A percentile compares a stretch with the other conserved stretches of the same genome.
Evolutionary conservation across 805 yeast species (phyloP).

Genomic region (Lipomyces sp.): DNA sequence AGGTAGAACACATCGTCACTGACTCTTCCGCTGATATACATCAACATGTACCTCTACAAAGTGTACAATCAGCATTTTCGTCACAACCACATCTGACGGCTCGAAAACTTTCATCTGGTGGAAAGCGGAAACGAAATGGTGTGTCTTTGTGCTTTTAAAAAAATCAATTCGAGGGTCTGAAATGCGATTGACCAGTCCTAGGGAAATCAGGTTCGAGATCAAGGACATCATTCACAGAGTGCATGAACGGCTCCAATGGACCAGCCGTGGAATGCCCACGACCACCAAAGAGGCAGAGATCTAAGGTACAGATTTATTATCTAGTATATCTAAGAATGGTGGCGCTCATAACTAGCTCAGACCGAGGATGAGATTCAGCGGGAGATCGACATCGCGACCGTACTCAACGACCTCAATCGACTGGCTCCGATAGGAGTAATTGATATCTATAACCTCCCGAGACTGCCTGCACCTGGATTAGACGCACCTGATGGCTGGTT

Average conservation of each 20-base stretch:
- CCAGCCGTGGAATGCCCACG: not conserved
- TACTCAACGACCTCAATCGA: conserved; percentile 49
- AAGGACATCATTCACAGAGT: not conserved
- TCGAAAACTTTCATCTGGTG: not conserved
- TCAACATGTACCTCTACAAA: not conserved
- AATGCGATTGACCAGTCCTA: not conserved
- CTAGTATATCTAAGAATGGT: not conserved
- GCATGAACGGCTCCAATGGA: not conserved
- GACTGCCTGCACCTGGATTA: conserved; percentile 47
- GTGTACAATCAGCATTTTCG: not conserved
- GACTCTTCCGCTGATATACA: not conserved
- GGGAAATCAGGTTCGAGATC: not conserved
- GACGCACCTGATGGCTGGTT: conserved; percentile 55
- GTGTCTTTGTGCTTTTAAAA: not conserved
- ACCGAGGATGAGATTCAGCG: conserved; percentile 23
- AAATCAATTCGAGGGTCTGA: not conserved
- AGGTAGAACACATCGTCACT: not conserved
- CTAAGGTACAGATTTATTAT: not conserved
- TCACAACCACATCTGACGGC: not conserved
- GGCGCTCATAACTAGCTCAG: not conserved
- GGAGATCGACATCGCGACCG: conserved; percentile 38
- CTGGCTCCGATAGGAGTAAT: conserved; percentile 58
- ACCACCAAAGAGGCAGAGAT: not conserved
- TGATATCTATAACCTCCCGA: conserved; percentile 52
- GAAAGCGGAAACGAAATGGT: not conserved